Conservation (phyloP, 306 rosid genomes). For the Cicer arietinum region DNA sequence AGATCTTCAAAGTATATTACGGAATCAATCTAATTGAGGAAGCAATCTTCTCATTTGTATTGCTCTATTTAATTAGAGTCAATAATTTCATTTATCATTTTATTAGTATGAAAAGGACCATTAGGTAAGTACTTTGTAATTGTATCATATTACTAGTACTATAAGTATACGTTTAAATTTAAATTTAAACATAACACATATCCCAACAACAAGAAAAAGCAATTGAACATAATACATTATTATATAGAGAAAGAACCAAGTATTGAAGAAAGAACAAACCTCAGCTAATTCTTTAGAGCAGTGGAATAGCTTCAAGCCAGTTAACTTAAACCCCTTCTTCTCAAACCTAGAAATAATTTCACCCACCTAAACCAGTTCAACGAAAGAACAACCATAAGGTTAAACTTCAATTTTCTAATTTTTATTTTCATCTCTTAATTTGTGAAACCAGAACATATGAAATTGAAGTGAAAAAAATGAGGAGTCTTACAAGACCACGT, state of each 20-base stretch:
- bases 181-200: neutral
- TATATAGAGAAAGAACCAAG: constrained; percentile 33
- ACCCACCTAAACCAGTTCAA: constrained; percentile 74
- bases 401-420: neutral
- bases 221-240: constrained; percentile 5
- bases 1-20: neutral
- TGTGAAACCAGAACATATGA: constrained; percentile 18
- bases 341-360: constrained; percentile 94
- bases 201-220: constrained; percentile 1
- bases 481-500: constrained; percentile 82
- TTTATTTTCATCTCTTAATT: neutral
- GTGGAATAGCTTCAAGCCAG: constrained; percentile 89
- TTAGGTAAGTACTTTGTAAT: neutral
- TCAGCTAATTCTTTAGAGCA: constrained; percentile 93
- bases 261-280: constrained; percentile 58
- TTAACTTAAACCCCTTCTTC: constrained; percentile 93
- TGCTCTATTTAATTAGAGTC: neutral
- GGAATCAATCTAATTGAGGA: constrained; percentile 14
- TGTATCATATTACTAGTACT: neutral
- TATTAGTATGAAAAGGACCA: neutral
- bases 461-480: constrained; percentile 20
- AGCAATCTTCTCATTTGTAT: neutral
- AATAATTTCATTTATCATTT: neutral
- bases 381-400: constrained; percentile 16
- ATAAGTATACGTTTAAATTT: neutral